Conservation (phyloP, 1,284 basidiomycete genomes). For the Apiotrichum porosum region DNA sequence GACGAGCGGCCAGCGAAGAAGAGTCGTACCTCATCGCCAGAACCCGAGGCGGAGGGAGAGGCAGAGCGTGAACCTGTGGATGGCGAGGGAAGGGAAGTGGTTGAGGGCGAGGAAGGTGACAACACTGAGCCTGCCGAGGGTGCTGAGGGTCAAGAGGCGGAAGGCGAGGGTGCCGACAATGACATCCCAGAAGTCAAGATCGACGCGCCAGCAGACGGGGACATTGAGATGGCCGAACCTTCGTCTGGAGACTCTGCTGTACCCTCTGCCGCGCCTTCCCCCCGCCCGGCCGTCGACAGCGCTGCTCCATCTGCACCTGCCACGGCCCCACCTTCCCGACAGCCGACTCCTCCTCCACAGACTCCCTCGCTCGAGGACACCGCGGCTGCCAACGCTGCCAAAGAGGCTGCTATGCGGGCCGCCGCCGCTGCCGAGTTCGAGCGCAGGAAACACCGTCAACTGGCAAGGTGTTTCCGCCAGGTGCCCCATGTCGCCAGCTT, state of each 20-base stretch:
- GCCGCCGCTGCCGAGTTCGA: constrained; percentile 13
- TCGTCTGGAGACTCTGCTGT: background rate
- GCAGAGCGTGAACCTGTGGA: constrained; percentile 3
- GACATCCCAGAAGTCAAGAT: background rate
- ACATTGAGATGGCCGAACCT: constrained; percentile 18
- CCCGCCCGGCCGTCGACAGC: background rate
- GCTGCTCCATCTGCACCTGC: constrained; percentile 7
- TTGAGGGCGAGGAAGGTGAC: constrained; percentile 36
- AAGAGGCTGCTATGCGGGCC: constrained; percentile 6
- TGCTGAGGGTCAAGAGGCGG: background rate
- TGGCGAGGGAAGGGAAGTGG: constrained; percentile 7
- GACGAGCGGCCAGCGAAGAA: constrained; percentile 11
- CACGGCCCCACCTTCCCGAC: constrained; percentile 9
- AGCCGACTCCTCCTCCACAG: background rate
- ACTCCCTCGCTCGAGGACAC: background rate
- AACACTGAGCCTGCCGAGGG: background rate
- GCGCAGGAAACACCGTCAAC: constrained; percentile 23
- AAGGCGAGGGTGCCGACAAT: background rate
- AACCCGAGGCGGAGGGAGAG: constrained; percentile 4
- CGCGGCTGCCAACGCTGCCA: background rate
- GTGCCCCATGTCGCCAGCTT: constrained; percentile 25
- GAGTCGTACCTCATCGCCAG: background rate
- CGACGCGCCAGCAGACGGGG: background rate
- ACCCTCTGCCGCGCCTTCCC: background rate
- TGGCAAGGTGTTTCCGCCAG: constrained; percentile 24